These are phyloP conservation scores for Linderina pennispora DNA, from an alignment of 192 early-diverging fungal genomes.

Conservation along the genomic window DNA sequence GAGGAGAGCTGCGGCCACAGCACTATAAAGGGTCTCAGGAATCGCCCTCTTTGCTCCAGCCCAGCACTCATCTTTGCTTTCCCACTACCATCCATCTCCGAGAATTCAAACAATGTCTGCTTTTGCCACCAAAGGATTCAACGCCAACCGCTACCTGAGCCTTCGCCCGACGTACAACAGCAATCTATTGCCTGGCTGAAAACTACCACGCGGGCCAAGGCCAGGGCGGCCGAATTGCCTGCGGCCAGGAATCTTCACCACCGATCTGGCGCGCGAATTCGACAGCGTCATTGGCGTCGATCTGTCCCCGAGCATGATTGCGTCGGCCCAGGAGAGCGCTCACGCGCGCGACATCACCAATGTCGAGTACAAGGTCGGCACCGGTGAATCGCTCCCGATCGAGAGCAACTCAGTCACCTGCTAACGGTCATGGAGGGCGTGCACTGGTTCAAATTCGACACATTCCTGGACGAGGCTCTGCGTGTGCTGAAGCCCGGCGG, in stretches of 20 bases:
- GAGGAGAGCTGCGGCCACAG: no score
- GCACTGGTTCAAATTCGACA: slow-evolving; percentile 22
- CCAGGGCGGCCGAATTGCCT: slow-evolving; percentile 19
- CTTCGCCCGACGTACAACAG: slow-evolving; percentile 21
- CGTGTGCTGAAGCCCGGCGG: slow-evolving; percentile 29
- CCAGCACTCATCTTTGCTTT: no score
- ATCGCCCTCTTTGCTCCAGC: no score
- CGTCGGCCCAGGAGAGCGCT: slow-evolving; percentile 10
- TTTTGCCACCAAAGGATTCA: slow-evolving; percentile 25
- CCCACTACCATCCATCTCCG: no score
- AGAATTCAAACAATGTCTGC: slow-evolving; percentile 30
- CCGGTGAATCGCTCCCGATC: slow-evolving; percentile 17
- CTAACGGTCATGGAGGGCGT: slow-evolving; percentile 33
- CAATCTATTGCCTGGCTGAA: slow-evolving; percentile 1
- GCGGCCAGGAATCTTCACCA: slow-evolving; percentile 27
- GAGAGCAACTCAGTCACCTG: slow-evolving; percentile 15
- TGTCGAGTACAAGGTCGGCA: slow-evolving; percentile 14
- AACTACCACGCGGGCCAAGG: slow-evolving; percentile 16
- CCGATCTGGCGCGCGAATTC: slow-evolving; percentile 9
- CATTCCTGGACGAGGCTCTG: slow-evolving; percentile 16
- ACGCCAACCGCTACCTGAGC: slow-evolving; percentile 19
- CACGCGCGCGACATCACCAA: slow-evolving; percentile 3
- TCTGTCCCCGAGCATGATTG: slow-evolving; percentile 21
- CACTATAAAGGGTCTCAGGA: no score
- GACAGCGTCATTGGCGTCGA: slow-evolving; percentile 18